Percentiles rank a stretch among this genome's conserved stretches.
phyloP scores from a whole-genome alignment of 2,329 filamentous ascomycete species.

The Cryphonectria carpinicola region DNA sequence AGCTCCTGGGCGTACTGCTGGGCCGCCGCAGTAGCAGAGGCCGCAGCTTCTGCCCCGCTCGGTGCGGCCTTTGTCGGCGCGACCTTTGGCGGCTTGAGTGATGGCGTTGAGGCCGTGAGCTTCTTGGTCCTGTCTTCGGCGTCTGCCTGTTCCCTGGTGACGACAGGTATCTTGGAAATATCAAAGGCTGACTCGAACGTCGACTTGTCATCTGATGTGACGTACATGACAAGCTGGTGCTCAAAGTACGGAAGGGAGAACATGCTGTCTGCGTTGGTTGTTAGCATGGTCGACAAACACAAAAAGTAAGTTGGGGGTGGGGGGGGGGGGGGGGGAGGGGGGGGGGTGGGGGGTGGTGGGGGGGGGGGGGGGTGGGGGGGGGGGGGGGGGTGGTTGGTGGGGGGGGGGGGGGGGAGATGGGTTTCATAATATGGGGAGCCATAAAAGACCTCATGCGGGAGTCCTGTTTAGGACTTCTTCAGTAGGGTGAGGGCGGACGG shows the following conservation, averaged over 20 bases:
- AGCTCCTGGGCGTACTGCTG: constrained; percentile 91
- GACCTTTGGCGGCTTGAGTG: constrained; percentile 87
- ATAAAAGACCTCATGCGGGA: background rate
- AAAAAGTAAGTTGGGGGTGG: too few species aligned
- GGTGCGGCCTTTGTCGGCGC: constrained; percentile 73
- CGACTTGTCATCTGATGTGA: constrained; percentile 86
- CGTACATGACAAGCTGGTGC: constrained; percentile 96
- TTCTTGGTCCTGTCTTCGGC: constrained; percentile 98
- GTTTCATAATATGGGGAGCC: too few species aligned
- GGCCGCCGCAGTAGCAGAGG: constrained; percentile 76
- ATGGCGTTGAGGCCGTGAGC: constrained; percentile 88
- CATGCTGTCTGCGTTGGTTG: too few species aligned
- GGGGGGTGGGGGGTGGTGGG: too few species aligned
- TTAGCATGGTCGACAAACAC: too few species aligned
- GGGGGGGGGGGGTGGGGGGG: too few species aligned
- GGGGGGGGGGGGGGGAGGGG: too few species aligned
- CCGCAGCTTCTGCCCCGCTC: constrained; percentile 73
- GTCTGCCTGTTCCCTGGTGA: constrained; percentile 93
- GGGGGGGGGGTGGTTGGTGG: too few species aligned
- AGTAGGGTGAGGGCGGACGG: too few species aligned
- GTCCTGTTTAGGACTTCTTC: background rate
- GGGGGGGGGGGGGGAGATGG: background rate
- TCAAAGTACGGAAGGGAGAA: constrained; percentile 94
- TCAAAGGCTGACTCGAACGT: constrained; percentile 88
- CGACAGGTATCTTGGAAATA: constrained; percentile 85